phyloP scores from a whole-genome alignment of 371 early-diverging fungal species.

The Chytridium lagenaria region DNA sequence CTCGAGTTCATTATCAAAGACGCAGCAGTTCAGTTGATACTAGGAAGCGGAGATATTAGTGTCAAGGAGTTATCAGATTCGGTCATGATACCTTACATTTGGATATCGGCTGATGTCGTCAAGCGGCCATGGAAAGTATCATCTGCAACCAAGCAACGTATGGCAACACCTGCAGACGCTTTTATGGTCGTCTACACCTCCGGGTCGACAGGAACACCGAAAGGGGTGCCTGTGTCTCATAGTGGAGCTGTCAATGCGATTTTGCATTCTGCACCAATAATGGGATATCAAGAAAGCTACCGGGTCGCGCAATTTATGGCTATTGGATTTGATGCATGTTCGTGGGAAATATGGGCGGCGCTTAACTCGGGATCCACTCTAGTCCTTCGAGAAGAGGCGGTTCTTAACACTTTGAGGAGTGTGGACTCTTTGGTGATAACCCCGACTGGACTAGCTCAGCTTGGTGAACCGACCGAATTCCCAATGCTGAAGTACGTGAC shows the following conservation, averaged over 20 bases:
- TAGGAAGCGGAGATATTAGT: conserved; percentile 10
- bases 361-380: conserved; percentile 19
- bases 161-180: not conserved
- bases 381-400: conserved; percentile 11
- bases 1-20: conserved; percentile 23
- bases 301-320: conserved; percentile 22
- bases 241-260: conserved; percentile 18
- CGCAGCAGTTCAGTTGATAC: conserved; percentile 15
- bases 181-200: conserved; percentile 51
- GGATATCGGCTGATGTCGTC: not conserved
- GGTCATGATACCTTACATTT: not conserved
- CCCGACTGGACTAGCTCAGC: conserved; percentile 35
- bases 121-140: not conserved
- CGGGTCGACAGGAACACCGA: conserved; percentile 59
- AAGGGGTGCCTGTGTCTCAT: conserved; percentile 56
- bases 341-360: conserved; percentile 17
- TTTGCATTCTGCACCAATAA: not conserved
- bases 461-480: conserved; percentile 16
- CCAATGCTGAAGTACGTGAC: conserved; percentile 26
- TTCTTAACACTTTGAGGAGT: not conserved
- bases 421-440: conserved; percentile 26
- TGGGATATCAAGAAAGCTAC: not conserved
- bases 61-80: not conserved
- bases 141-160: not conserved
- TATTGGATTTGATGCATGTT: conserved; percentile 23